Evolutionary conservation across 2,329 filamentous ascomycete species (phyloP), one percentile per base, ranked within the genome.

Genomic region (Amphichorda felina): DNA sequence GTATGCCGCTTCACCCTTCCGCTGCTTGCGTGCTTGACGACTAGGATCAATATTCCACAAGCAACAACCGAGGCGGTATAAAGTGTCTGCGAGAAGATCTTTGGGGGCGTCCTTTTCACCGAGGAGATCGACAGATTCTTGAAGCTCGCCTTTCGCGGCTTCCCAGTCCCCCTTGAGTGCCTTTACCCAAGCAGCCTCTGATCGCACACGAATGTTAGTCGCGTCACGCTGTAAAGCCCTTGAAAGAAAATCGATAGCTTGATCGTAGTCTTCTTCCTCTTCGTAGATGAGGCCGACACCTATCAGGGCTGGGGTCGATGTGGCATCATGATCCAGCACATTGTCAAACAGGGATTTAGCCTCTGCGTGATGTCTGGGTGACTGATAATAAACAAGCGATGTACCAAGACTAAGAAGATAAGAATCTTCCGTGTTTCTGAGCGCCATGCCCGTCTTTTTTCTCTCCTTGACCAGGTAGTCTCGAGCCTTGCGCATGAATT

Each of bases 171-270:
- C 85, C 47, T 78, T 82, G 11, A 94, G 68, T 8, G 87, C 84
- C 50, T 82, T 85, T 42, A 91, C 87, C 91, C 91, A 98, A 2
- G 87, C 89, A 14, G 86, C 76, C 57, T 98, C 93, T 13, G 82
- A 81, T 37, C 76, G 79, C 30, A 98, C 80, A 21, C 79, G 80
- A 15, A 87, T 64, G 45, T 95, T 94, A 9, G 65, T 63, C 2
- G 69, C 63, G 49, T 94, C 85, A 17, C 82, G 74, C 43, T 77
- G 55, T 18, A 93, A 55, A 2, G 91, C 91, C 42, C 84, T 74
- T 27, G 70, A 71, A 10, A 98, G 61, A 49, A 94, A 95, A 19
- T 81, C 72, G 27, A 88, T 76, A 0, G 93, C 91, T 48, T 85
- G 71, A 32, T 73, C 67, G 48, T 84, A 95, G 42, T 96, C 82